phyloP scores from a whole-genome alignment of 2,329 filamentous ascomycete genomes.

The Triangularia verruculosa region DNA sequence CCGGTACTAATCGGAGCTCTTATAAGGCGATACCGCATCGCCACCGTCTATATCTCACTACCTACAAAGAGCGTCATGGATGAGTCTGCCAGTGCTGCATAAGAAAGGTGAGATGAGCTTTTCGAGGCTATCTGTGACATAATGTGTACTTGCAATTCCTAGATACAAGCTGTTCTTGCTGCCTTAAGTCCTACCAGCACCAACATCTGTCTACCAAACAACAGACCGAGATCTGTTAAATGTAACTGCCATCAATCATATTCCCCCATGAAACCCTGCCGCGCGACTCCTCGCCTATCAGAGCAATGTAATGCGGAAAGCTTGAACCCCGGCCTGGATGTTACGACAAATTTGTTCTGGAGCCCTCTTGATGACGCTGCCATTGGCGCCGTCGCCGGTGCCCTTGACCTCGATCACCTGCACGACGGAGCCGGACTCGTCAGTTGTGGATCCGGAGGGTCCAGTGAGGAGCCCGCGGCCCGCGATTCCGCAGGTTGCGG shows the following conservation, averaged over 20 bases:
- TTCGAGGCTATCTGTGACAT: too few relatives aligned
- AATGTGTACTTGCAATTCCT: too few relatives aligned
- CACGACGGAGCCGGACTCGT: background rate
- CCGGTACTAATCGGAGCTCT: too few relatives aligned
- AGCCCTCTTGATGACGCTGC: background rate
- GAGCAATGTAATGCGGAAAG: background rate
- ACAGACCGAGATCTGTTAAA: background rate
- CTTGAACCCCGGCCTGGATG: background rate
- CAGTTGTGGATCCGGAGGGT: background rate
- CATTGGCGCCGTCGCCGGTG: background rate
- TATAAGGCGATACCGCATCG: too few relatives aligned
- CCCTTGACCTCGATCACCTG: background rate
- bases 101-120: too few relatives aligned
- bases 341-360: background rate
- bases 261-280: background rate
- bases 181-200: background rate
- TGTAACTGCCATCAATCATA: background rate
- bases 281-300: background rate
- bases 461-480: background rate
- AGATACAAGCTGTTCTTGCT: too few relatives aligned
- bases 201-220: background rate
- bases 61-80: too few relatives aligned
- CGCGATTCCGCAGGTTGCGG: background rate
- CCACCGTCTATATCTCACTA: too few relatives aligned
- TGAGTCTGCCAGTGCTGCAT: too few relatives aligned